Conservation (phyloP, 495 filamentous ascomycete species). For the Lasiosphaeriaceae sp. region DNA sequence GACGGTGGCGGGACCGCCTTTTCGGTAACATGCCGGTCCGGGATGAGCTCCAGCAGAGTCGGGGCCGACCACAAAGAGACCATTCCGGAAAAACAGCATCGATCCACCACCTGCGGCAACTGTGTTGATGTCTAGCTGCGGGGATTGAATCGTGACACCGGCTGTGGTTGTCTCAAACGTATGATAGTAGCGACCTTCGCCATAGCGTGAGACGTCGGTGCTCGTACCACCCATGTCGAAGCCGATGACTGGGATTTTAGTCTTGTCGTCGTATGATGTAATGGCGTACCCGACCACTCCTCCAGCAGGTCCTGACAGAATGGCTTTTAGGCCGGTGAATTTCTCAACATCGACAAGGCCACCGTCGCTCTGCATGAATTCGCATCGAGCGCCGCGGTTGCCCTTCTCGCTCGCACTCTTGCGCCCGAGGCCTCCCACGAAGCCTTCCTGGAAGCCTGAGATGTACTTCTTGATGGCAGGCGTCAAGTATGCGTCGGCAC, state of each 20-base stretch:
- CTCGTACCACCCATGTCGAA: slow-evolving; percentile 96
- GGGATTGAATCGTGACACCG: slow-evolving; percentile 90
- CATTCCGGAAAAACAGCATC: slow-evolving; percentile 83
- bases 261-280: slow-evolving; percentile 83
- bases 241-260: slow-evolving; percentile 86
- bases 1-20: slow-evolving; percentile 87
- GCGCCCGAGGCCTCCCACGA: slow-evolving; percentile 65
- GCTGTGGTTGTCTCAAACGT: slow-evolving; percentile 97
- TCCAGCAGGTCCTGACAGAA: slow-evolving; percentile 76
- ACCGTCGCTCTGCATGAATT: slow-evolving; percentile 87
- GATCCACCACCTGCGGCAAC: slow-evolving; percentile 93
- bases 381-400: slow-evolving; percentile 59
- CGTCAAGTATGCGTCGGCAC: slow-evolving; percentile 93
- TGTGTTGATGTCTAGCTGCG: slow-evolving; percentile 96
- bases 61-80: slow-evolving; percentile 92
- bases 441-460: slow-evolving; percentile 75
- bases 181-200: slow-evolving; percentile 85
- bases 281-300: slow-evolving; percentile 92
- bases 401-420: slow-evolving; percentile 60
- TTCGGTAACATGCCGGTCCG: slow-evolving; percentile 90
- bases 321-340: slow-evolving; percentile 72
- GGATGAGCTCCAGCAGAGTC: slow-evolving; percentile 93
- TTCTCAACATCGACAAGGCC: slow-evolving; percentile 72
- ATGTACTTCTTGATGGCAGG: slow-evolving; percentile 96
- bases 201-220: slow-evolving; percentile 91